Evolutionary conservation across 2,329 filamentous ascomycete genomes (phyloP).

Genomic region (Emmonsia crescens): DNA sequence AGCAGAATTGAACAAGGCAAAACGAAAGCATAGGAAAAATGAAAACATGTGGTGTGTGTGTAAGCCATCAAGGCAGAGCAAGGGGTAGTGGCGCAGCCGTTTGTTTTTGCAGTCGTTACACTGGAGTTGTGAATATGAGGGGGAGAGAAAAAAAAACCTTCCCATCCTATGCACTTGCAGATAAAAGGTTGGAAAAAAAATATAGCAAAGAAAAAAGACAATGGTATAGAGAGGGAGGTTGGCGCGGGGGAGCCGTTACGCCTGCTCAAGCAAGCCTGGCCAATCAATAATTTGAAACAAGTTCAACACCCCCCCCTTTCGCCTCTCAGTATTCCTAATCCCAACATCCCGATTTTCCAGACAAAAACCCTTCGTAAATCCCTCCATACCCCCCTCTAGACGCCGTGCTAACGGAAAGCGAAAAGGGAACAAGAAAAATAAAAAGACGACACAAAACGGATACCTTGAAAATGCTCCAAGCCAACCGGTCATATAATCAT

Average conservation of each 20-base stretch:
- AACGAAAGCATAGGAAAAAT: not conserved
- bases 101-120: not conserved
- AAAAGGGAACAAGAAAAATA: not conserved
- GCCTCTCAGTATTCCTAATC: not conserved
- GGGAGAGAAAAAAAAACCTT: not conserved
- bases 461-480: constrained; percentile 2
- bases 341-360: constrained; percentile 2
- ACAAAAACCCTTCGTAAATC: not conserved
- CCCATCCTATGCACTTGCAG: not conserved
- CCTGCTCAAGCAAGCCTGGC: not conserved
- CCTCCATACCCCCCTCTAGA: not conserved
- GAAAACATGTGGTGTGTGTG: not conserved
- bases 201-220: not conserved
- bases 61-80: not conserved
- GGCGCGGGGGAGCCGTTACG: not conserved
- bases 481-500: constrained; percentile 5
- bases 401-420: constrained; percentile 1
- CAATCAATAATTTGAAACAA: not conserved
- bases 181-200: not conserved
- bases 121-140: not conserved
- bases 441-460: not conserved
- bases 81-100: not conserved
- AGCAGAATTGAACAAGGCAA: not conserved
- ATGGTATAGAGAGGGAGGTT: not conserved
- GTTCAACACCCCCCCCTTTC: not conserved